Evolutionary conservation across 1,284 basidiomycete genomes (phyloP).

Genomic region (Hymenochaete sp.): DNA sequence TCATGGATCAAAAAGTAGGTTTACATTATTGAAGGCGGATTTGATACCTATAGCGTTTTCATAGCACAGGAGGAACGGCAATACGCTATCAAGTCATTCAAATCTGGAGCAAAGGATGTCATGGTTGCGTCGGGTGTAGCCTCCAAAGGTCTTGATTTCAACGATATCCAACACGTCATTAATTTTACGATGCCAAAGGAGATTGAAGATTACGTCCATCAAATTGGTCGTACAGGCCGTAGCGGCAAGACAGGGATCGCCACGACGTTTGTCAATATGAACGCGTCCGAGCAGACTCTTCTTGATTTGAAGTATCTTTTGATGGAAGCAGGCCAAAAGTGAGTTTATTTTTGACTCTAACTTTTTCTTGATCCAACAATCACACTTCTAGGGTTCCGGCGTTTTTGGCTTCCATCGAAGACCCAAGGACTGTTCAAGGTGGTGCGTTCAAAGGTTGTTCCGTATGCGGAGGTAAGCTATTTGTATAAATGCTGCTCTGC

Average conservation of each 20-base stretch:
- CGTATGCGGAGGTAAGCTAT: constrained; percentile 79
- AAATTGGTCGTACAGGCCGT: constrained; percentile 96
- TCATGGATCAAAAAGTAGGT: constrained; percentile 90
- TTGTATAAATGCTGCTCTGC: background rate
- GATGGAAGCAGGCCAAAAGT: constrained; percentile 97
- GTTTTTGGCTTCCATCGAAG: constrained; percentile 89
- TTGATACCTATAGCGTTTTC: constrained; percentile 5
- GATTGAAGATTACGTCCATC: constrained; percentile 97
- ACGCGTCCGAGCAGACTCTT: constrained; percentile 90
- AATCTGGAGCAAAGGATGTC: constrained; percentile 93
- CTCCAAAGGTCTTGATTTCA: constrained; percentile 97
- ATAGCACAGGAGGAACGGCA: constrained; percentile 96
- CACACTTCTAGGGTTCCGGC: constrained; percentile 70
- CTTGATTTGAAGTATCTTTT: constrained; percentile 95
- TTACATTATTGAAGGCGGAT: constrained; percentile 11
- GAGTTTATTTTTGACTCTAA: constrained; percentile 24
- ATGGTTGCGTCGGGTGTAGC: constrained; percentile 99
- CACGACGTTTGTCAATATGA: constrained; percentile 99
- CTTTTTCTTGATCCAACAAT: constrained; percentile 11
- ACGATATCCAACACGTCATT: constrained; percentile 96
- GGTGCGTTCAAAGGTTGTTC: constrained; percentile 82
- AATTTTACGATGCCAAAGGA: constrained; percentile 99
- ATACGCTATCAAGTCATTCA: constrained; percentile 97
- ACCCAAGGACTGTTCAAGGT: constrained; percentile 76
- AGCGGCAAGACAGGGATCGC: constrained; percentile 98